Percentiles rank a stretch among this genome's conserved stretches.
Conservation (phyloP, 2,329 filamentous ascomycete species). For the Pyrenochaeta sp. region DNA sequence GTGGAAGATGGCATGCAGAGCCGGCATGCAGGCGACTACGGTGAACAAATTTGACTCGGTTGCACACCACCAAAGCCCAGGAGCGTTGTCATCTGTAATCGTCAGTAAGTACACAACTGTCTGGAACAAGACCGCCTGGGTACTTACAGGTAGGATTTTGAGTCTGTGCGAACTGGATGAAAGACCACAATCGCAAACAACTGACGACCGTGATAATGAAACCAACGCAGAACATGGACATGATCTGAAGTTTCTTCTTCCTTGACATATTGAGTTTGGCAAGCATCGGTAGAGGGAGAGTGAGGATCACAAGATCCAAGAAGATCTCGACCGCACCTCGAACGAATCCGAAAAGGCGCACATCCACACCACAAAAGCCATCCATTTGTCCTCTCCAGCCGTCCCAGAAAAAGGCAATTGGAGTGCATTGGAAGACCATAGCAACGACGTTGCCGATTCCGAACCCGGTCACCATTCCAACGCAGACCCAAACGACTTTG, state of each 20-base stretch:
- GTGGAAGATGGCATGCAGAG: constrained; percentile 28
- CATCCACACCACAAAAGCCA: constrained; percentile 45
- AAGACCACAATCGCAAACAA: constrained; percentile 18
- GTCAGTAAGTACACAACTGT: neutral
- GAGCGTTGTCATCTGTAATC: constrained; percentile 30
- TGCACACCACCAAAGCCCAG: constrained; percentile 34
- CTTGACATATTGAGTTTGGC: constrained; percentile 29
- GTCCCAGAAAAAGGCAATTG: constrained; percentile 50
- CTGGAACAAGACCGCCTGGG: too few relatives aligned
- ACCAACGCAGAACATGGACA: constrained; percentile 38
- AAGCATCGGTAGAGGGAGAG: constrained; percentile 32
- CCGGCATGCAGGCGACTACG: constrained; percentile 39
- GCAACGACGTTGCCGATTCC: constrained; percentile 32
- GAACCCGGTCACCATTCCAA: constrained; percentile 30
- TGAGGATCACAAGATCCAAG: constrained; percentile 33
- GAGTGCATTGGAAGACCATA: constrained; percentile 49
- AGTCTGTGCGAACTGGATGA: constrained; percentile 22
- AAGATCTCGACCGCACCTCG: constrained; percentile 39
- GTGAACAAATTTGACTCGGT: constrained; percentile 36
- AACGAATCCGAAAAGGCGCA: constrained; percentile 49
- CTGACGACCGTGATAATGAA: constrained; percentile 32
- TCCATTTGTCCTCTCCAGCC: constrained; percentile 48
- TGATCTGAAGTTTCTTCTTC: constrained; percentile 37
- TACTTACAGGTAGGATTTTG: constrained; percentile 17
- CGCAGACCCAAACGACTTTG: constrained; percentile 24